A percentile compares a stretch with the other conserved stretches of the same genome.
Evolutionary conservation across 345 rosid species (phyloP).

Genomic region (Boechera retrofracta): DNA sequence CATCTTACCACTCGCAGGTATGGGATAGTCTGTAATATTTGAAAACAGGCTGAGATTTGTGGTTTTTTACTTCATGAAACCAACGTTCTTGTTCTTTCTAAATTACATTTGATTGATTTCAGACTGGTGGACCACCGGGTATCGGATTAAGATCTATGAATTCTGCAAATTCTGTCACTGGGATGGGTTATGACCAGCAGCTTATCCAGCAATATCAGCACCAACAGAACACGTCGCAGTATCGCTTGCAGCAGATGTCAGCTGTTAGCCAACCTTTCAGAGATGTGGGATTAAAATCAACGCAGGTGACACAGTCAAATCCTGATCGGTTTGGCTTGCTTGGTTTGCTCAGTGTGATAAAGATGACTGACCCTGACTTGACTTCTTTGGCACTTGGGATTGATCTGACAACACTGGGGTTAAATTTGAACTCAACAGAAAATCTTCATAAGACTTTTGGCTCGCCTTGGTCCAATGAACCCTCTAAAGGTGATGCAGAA

Average conservation of each 20-base stretch:
- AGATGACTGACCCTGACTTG: conserved; percentile 73
- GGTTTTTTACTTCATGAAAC: neutral
- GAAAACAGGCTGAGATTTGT: conserved; percentile 20
- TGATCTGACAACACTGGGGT: conserved; percentile 82
- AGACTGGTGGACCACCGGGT: conserved; percentile 83
- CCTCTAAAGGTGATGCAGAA: conserved; percentile 88
- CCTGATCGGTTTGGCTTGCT: conserved; percentile 84
- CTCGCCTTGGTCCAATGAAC: conserved; percentile 98
- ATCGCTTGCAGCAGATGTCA: conserved; percentile 82
- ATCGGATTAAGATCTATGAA: conserved; percentile 83
- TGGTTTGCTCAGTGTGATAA: conserved; percentile 73
- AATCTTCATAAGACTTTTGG: conserved; percentile 86
- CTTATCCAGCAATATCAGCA: conserved; percentile 89
- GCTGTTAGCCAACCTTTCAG: conserved; percentile 79
- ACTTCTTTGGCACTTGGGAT: conserved; percentile 84
- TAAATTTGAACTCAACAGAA: conserved; percentile 83
- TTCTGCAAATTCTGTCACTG: conserved; percentile 66
- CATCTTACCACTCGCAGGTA: conserved; percentile 87
- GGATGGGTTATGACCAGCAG: conserved; percentile 79
- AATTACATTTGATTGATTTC: conserved; percentile 44
- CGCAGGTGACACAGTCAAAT: conserved; percentile 62
- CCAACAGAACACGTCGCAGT: conserved; percentile 80
- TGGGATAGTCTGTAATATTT: conserved; percentile 41
- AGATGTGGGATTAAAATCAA: conserved; percentile 71
- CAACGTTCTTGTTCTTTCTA: conserved; percentile 5